A percentile compares a stretch with the other conserved stretches of the same genome.
phyloP scores from a whole-genome alignment of 768 basidiomycete species.

The Lactifluus volemus region DNA sequence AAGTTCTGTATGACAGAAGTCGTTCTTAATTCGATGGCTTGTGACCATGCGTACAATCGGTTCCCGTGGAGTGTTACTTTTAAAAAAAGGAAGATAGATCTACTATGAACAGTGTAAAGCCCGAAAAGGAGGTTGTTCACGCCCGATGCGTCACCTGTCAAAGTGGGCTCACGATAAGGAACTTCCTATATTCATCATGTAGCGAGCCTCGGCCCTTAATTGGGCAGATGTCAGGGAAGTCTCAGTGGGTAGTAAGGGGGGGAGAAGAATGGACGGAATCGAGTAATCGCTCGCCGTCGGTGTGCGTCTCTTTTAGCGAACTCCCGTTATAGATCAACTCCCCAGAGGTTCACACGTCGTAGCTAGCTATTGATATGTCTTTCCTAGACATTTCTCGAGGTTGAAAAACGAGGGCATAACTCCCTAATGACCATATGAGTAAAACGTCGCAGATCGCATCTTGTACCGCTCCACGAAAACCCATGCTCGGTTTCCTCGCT shows the following conservation, averaged over 20 bases:
- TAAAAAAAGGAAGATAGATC: neutral
- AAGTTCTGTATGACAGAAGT: conserved; percentile 31
- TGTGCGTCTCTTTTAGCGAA: conserved; percentile 32
- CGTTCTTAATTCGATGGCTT: neutral
- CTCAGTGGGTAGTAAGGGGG: neutral
- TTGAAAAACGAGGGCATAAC: no score
- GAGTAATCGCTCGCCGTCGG: conserved; percentile 24
- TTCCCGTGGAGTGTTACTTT: conserved; percentile 33
- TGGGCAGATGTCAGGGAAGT: neutral
- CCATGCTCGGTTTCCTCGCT: conserved; percentile 15
- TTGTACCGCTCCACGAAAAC: conserved; percentile 25
- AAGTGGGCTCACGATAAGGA: conserved; percentile 24
- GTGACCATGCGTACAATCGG: conserved; percentile 20
- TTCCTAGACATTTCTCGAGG: conserved; percentile 39
- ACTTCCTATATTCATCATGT: no score
- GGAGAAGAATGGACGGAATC: neutral
- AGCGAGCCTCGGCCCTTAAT: conserved; percentile 27
- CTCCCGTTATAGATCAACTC: conserved; percentile 6
- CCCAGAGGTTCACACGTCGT: conserved; percentile 29
- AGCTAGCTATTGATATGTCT: no score
- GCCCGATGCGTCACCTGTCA: conserved; percentile 41
- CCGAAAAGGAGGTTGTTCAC: conserved; percentile 30
- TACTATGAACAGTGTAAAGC: conserved; percentile 33
- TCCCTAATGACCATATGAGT: conserved; percentile 31
- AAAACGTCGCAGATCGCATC: conserved; percentile 31